phyloP scores from a whole-genome alignment of 768 basidiomycete species.

The Agrocybe chaxingu region DNA sequence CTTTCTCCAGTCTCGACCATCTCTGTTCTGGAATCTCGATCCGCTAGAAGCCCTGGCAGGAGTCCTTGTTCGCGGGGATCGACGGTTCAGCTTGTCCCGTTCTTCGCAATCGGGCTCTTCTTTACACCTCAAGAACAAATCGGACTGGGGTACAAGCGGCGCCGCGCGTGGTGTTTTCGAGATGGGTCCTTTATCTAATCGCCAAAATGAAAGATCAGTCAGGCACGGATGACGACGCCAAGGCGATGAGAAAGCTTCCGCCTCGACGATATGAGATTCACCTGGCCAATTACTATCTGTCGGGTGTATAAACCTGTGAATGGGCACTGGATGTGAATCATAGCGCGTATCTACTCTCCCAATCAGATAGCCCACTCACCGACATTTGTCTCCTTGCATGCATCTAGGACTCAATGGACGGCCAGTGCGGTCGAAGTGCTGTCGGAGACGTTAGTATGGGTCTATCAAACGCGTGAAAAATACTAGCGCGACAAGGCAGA shows the following conservation, averaged over 20 bases:
- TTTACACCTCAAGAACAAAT: slow-evolving; percentile 34
- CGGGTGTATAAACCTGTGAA: slow-evolving; percentile 46
- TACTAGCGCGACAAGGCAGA: slow-evolving; percentile 44
- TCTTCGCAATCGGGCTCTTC: neutral
- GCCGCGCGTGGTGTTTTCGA: slow-evolving; percentile 22
- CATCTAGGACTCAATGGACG: slow-evolving; percentile 39
- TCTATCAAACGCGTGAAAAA: neutral
- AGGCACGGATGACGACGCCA: neutral
- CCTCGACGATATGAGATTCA: neutral
- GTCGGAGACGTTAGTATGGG: neutral
- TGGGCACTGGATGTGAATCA: neutral
- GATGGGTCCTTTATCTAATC: neutral
- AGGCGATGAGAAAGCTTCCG: neutral
- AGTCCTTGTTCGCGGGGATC: neutral
- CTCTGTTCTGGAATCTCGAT: neutral
- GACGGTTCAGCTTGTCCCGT: neutral
- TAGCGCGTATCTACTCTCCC: neutral
- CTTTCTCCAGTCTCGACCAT: neutral
- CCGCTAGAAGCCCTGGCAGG: neutral
- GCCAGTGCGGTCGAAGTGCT: slow-evolving; percentile 50
- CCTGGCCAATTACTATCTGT: slow-evolving; percentile 41
- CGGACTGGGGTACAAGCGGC: slow-evolving; percentile 41
- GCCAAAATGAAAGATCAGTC: too few relatives aligned
- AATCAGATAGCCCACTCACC: slow-evolving; percentile 29
- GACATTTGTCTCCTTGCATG: slow-evolving; percentile 45